phyloP scores from a whole-genome alignment of 2,329 filamentous ascomycete species.

The Aspergillus sp. region DNA sequence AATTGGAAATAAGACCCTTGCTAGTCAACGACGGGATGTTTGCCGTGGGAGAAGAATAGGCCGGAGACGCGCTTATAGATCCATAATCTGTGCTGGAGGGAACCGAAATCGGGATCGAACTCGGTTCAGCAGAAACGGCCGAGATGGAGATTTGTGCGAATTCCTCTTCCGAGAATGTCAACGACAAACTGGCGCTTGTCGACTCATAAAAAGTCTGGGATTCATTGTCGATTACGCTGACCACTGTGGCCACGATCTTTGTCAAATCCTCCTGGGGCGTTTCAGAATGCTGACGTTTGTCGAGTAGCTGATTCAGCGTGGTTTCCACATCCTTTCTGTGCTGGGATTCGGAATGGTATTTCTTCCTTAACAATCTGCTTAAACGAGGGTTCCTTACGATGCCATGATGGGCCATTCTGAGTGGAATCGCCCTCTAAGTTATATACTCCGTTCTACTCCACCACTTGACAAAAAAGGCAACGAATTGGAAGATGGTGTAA shows the following conservation, averaged over 20 bases:
- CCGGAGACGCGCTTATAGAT: constrained; percentile 4
- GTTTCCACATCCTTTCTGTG: neutral
- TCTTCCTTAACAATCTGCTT: constrained; percentile 8
- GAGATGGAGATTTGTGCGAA: neutral
- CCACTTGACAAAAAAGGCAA: neutral
- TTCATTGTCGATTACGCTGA: constrained; percentile 1
- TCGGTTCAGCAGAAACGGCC: neutral
- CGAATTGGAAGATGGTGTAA: neutral
- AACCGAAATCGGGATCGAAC: constrained; percentile 5
- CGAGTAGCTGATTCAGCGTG: neutral
- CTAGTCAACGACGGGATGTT: constrained; percentile 7
- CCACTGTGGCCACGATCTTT: constrained; percentile 1
- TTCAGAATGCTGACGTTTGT: constrained; percentile 1
- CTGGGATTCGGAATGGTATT: neutral
- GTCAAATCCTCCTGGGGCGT: constrained; percentile 1
- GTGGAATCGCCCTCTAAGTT: no score
- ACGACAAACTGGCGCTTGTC: constrained; percentile 1
- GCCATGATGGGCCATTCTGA: constrained; percentile 15
- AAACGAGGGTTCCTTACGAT: constrained; percentile 7
- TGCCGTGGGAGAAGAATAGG: constrained; percentile 5
- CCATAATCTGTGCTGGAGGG: constrained; percentile 1
- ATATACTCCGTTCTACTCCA: no score
- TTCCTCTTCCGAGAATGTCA: neutral
- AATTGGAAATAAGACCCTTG: neutral
- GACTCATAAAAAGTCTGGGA: neutral